These are phyloP conservation scores for Podaxis sp. DNA, from an alignment of 768 basidiomycete species.

Conservation along the genomic window DNA sequence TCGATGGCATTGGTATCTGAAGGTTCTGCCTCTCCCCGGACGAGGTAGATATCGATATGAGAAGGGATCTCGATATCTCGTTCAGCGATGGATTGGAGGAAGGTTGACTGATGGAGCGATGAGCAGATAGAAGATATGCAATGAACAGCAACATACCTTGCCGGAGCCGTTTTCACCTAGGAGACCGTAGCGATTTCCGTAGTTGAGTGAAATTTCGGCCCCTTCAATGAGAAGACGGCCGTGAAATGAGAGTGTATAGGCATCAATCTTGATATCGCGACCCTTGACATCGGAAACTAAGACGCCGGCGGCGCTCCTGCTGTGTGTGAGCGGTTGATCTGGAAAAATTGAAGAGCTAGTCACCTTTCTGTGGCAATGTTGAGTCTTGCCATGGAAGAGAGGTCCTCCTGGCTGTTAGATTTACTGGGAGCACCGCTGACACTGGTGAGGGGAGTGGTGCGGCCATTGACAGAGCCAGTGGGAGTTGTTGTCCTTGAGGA, in stretches of 20 bases:
- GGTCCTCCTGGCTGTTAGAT: constrained; percentile 80
- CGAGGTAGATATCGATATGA: constrained; percentile 98
- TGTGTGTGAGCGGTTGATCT: neutral
- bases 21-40: constrained; percentile 93
- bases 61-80: constrained; percentile 93
- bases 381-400: constrained; percentile 76
- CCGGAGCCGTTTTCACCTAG: constrained; percentile 98
- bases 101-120: constrained; percentile 68
- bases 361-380: constrained; percentile 89
- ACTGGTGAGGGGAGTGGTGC: constrained; percentile 81
- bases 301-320: constrained; percentile 87
- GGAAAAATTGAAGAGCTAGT: neutral
- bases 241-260: constrained; percentile 95
- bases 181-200: constrained; percentile 92
- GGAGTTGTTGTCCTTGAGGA: constrained; percentile 44
- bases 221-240: constrained; percentile 74
- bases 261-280: constrained; percentile 96
- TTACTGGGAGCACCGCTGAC: constrained; percentile 74
- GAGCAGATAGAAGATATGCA: neutral
- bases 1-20: constrained; percentile 95
- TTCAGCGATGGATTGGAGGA: constrained; percentile 92
- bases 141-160: constrained; percentile 59
- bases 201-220: constrained; percentile 78
- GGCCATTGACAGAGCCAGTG: constrained; percentile 60
- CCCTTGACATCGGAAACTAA: constrained; percentile 89